Base-by-base conservation (phyloP, 75 land plant species). In the Adiantum capillusveneris region DNA sequence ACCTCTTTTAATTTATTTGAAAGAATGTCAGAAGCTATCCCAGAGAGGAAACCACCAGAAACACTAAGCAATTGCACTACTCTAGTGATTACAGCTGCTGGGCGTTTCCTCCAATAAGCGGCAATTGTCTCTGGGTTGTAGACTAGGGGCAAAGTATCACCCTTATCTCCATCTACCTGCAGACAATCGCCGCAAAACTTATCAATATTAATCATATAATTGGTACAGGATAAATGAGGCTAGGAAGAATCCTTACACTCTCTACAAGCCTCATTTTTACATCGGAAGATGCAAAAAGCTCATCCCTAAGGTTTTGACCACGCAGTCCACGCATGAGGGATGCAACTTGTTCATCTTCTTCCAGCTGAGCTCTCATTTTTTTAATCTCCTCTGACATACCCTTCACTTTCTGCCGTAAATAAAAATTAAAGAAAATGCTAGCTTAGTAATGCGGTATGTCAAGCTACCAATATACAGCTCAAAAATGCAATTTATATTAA, bases 1-100 rank as follows among this genome's bases (percentile, higher is more conserved):
- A 92, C 98, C 91, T 95, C 86, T 63, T 95, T 90, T 39, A 95
- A 50, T 50, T 90, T 95, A 43, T 95, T 90, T 65, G 80, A 80
- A 18, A 90, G 67, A 30, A 95, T 53, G 75, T 95, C 99, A 82
- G 69, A 65, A 6, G 71, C 74, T 27, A 95, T 44, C 60, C 70
- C 76, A 28, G 99, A 90, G 16, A 95, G 84, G 72, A 95, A 95
- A 11, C 92, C 92, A 42, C 99, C 92, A 19, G 99, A 91, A 65
- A 95, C 99, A 66, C 97, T 70, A 1, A 82, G 68, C 55, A 95
- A 59, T 63, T 95, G 99, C 6, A 81, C 67, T 56, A 90, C 76
- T 29, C 99, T 92, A 5, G 97, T 95, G 18, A 81, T 71, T 56
- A 95, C 99, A 41, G 99, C 91, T 63, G 78, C 84, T 37, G 99